Conservation (phyloP, 805 yeast genomes). For the Wickerhamiella qilinensis region DNA sequence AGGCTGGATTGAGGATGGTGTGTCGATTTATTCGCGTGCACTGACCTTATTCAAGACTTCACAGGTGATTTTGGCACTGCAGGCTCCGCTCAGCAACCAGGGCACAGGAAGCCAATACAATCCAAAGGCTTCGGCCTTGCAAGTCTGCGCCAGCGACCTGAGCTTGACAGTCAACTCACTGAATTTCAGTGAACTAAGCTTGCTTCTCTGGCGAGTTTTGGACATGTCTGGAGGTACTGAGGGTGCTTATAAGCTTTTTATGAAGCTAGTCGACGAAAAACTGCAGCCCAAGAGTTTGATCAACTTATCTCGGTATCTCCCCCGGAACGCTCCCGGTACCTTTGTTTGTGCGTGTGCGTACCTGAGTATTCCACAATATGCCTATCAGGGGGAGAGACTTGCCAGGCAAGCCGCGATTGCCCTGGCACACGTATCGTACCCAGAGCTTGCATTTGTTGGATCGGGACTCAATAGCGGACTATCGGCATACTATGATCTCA, state of each 20-base stretch:
- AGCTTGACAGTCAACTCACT: not conserved
- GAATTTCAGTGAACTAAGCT: constrained; percentile 1
- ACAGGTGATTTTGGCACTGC: constrained; percentile 2
- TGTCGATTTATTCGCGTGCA: constrained; percentile 2
- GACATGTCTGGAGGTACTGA: not conserved
- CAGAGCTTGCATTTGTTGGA: constrained; percentile 1
- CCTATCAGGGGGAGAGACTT: not conserved
- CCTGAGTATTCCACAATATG: not conserved
- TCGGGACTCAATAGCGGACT: not conserved
- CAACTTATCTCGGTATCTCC: constrained; percentile 1
- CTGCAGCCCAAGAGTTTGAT: constrained; percentile 1
- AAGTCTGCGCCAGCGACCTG: not conserved
- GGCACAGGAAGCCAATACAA: not conserved
- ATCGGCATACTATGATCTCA: not conserved
- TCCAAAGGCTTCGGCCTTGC: not conserved
- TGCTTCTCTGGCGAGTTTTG: constrained; percentile 3
- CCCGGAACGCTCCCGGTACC: constrained; percentile 1
- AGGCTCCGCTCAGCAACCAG: constrained; percentile 1
- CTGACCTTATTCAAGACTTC: constrained; percentile 3
- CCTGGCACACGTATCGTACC: not conserved
- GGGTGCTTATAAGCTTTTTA: not conserved
- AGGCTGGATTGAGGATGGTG: constrained; percentile 10
- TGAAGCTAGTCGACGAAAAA: constrained; percentile 2
- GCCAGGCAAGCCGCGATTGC: constrained; percentile 1
- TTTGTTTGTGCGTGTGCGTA: not conserved